Evolutionary conservation across 257 asterid species (phyloP), one percentile per base, ranked within the genome.

Genomic region (Lantana camara): DNA sequence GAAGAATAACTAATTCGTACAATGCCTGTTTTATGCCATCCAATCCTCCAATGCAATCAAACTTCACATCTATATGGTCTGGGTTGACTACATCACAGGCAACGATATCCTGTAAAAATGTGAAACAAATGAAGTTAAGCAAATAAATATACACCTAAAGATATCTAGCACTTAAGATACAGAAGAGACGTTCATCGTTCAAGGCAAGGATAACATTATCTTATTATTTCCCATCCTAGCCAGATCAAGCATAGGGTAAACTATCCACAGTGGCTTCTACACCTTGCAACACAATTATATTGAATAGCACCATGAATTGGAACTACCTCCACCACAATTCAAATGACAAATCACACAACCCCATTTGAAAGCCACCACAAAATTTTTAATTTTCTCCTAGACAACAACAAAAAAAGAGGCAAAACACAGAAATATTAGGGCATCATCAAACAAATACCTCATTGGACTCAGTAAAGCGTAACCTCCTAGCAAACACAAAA

Each of bases 61-160:
- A 89, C 49, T 75, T 70, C 71, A 86, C 98, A 75, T 87, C 91
- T 64, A 92, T 92, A 34, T 86, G 82, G 59, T 92, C 84, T 4
- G 98, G 98, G 68, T 92, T 86, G 73, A 89, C 82, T 42, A 92
- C 97, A 77, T 92, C 97, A 70, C 96, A 89, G 32, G 98, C 98
- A 41, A 92, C 76, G 37, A 89, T 82, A 76, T 92, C 98, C 98
- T 92, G 69, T 50, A 58, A 54, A 58, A 37, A 53, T 63, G 48
- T 51, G 32, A 53, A 44, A 54, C 41, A 49, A n/a, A 55, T n/a
- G 1, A 4, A 30, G 14, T 21, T 61, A 51, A 68, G 69, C 27
- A 66, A 57, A 47, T 3, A 16, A 55, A 5, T 7, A 63, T 22
- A 7, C 16, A 35, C 20, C 17, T 7, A 13, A 44, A 20, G 22